A percentile compares a stretch with the other conserved stretches of the same genome.
Evolutionary conservation across 805 yeast genomes (phyloP).

Genomic region (Yarrowia bubula): DNA sequence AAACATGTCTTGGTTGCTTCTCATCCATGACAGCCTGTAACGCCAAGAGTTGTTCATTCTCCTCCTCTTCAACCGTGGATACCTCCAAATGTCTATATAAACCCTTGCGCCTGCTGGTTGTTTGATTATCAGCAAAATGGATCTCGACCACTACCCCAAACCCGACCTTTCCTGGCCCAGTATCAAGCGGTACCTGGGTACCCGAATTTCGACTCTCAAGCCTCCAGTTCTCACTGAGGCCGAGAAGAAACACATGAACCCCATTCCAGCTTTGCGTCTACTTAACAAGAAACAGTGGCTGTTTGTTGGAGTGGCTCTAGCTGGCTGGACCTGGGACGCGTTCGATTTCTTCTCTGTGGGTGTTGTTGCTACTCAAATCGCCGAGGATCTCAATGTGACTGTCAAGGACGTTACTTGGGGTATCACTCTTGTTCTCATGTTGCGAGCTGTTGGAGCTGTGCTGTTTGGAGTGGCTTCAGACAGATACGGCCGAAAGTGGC

Average conservation of each 20-base stretch:
- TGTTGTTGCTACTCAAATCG: slow-evolving; percentile 52
- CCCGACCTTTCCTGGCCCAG: slow-evolving; percentile 34
- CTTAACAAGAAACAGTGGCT: slow-evolving; percentile 58
- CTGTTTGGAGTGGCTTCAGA: slow-evolving; percentile 63
- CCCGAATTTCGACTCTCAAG: slow-evolving; percentile 38
- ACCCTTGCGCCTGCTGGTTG: neutral
- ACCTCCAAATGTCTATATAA: neutral
- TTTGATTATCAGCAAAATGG: no score
- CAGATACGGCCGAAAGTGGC: slow-evolving; percentile 63
- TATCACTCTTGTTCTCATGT: slow-evolving; percentile 66
- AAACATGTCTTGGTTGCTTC: no score
- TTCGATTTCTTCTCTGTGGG: slow-evolving; percentile 67
- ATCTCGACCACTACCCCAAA: neutral
- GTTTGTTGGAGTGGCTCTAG: slow-evolving; percentile 56
- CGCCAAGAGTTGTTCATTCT: no score
- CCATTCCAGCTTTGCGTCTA: slow-evolving; percentile 53
- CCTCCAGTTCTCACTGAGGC: slow-evolving; percentile 31
- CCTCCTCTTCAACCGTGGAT: no score
- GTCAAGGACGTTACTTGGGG: slow-evolving; percentile 66
- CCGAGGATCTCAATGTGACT: slow-evolving; percentile 46
- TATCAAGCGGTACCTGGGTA: slow-evolving; percentile 36
- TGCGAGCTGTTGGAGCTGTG: slow-evolving; percentile 68
- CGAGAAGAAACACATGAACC: slow-evolving; percentile 46
- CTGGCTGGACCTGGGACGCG: slow-evolving; percentile 71
- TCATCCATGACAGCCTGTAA: no score